Evolutionary conservation across 441 rosid species (phyloP), one percentile per base, ranked within the genome.

Genomic region (Geranium incanum): DNA sequence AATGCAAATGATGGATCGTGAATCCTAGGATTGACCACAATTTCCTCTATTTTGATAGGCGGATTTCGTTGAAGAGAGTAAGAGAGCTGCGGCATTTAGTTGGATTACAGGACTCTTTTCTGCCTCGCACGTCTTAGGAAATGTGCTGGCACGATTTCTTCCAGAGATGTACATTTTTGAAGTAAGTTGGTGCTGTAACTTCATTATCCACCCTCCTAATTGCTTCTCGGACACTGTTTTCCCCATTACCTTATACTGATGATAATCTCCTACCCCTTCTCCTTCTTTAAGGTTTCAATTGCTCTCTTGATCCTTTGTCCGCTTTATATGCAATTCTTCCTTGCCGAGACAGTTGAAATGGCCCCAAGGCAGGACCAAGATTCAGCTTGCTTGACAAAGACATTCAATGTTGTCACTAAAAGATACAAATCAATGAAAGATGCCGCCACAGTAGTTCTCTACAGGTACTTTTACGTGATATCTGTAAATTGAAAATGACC

Each of bases 101-200:
- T 86, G 85, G 90, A 84, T 84, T 41, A 84, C 86, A 0, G 90
- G 86, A 6, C 79, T 84, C 23, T 80, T 83, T 52, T 86, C 90
- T n/a, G 81, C 82, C 65, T 83, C 90, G n/a, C 85, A 84, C 62
- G 83, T 86, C 68, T 7, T 84, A 3, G 90, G 86, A n/a, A 84
- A 86, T 74, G 3, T 86, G 37, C 65, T 86, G 71, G 88, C 90
- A 21, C 81, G 79, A 2, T 81, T 84, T 76, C 86, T 86, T 36
- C 88, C 88, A 1, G 81, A 74, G 79, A 77, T 71, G 67, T 83
- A 78, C 78, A 81, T 84, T 19, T 84, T 86, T 67, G 70, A 5
- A 75, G 88, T 86, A 75, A 70, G 83, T 50, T 68, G 36, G 18
- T 48, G 71, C 33, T 9, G 6, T 65, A 57, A 63, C 64, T 36